Percentiles rank a stretch among this genome's conserved stretches.
Conservation (phyloP, 495 filamentous ascomycete species). For the Penicillium verhagenii region DNA sequence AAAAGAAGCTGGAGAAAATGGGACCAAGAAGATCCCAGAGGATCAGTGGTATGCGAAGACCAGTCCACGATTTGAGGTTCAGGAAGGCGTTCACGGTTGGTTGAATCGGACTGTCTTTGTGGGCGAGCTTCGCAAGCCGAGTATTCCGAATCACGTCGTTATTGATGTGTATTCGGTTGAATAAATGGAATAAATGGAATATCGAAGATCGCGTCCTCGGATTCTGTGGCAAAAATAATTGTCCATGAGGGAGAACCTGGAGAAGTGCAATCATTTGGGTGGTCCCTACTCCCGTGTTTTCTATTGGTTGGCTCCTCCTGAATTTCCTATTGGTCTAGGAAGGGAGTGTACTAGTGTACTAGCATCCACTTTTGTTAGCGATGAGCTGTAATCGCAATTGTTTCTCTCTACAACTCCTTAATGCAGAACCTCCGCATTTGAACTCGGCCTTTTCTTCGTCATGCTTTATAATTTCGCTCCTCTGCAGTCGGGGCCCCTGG, state of each 20-base stretch:
- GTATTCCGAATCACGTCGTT: constrained; percentile 5
- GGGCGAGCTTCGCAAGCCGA: constrained; percentile 7
- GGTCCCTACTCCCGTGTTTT: background rate
- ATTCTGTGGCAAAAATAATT: no score
- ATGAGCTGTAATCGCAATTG: background rate
- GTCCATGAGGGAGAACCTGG: no score
- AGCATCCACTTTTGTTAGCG: background rate
- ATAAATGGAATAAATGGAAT: background rate
- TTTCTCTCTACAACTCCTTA: background rate
- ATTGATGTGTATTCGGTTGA: constrained; percentile 12
- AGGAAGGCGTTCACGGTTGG: constrained; percentile 2
- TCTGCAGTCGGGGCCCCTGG: background rate
- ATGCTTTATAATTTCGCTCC: background rate
- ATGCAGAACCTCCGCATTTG: background rate
- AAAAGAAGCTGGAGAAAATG: background rate
- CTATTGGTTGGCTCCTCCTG: background rate
- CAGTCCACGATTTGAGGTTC: constrained; percentile 10
- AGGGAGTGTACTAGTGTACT: background rate
- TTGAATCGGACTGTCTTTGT: constrained; percentile 12
- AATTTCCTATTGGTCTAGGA: background rate
- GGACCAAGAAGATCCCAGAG: background rate
- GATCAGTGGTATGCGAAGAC: constrained; percentile 11
- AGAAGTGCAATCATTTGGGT: background rate
- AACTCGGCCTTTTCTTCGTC: background rate
- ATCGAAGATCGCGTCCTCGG: no score